phyloP scores from a whole-genome alignment of 495 filamentous ascomycete genomes.

The Annulohypoxylon moriforme region DNA sequence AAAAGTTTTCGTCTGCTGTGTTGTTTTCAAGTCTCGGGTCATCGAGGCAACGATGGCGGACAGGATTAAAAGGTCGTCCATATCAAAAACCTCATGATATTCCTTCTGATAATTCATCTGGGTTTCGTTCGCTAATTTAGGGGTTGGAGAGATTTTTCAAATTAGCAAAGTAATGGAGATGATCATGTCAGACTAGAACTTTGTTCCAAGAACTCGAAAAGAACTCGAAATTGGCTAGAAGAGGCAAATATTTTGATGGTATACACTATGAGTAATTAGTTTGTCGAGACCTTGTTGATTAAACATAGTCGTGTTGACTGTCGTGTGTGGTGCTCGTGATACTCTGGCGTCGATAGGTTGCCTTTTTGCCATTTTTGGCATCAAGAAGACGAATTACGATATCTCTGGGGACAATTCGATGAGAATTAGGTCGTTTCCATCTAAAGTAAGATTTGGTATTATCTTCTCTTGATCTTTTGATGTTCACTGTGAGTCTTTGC shows the following conservation, averaged over 20 bases:
- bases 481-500: background rate
- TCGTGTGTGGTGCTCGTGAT: background rate
- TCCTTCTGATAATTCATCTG: background rate
- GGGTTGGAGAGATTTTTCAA: background rate
- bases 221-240: background rate
- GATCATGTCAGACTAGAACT: background rate
- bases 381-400: background rate
- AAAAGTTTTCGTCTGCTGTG: background rate
- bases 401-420: background rate
- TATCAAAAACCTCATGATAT: background rate
- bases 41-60: background rate
- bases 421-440: background rate
- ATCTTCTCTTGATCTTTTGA: background rate
- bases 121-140: background rate
- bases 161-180: background rate
- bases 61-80: background rate
- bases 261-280: background rate
- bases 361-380: background rate
- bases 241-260: background rate
- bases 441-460: too few species aligned
- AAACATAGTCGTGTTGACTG: background rate
- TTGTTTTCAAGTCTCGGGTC: background rate
- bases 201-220: too few species aligned
- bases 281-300: background rate
- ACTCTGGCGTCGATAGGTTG: background rate